Evolutionary conservation across 2,329 filamentous ascomycete species (phyloP).

Genomic region (Stemphylium beticola): DNA sequence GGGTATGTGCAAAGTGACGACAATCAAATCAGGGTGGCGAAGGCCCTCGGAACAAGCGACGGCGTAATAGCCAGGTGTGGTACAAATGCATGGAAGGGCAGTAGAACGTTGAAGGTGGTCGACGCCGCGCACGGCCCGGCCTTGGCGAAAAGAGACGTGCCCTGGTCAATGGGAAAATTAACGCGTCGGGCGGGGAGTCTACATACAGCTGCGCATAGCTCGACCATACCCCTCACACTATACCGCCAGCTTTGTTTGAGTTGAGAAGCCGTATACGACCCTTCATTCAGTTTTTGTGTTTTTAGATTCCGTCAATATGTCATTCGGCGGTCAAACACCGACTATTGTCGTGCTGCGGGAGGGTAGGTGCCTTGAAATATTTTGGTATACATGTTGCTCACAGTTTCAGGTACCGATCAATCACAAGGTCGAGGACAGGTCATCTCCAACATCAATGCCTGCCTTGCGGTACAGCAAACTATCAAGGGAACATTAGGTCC

Average conservation of each 20-base stretch:
- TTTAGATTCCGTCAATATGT: constrained; percentile 66
- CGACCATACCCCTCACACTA: constrained; percentile 19
- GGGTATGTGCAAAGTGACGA: constrained; percentile 4
- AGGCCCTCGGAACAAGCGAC: constrained; percentile 5
- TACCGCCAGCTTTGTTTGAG: constrained; percentile 3
- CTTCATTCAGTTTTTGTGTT: constrained; percentile 5
- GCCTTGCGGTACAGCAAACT: constrained; percentile 90
- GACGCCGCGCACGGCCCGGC: constrained; percentile 18
- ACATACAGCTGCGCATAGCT: constrained; percentile 33
- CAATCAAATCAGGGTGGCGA: constrained; percentile 21
- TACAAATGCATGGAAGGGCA: constrained; percentile 37
- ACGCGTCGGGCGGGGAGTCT: constrained; percentile 37
- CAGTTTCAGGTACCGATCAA: constrained; percentile 80
- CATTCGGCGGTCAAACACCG: constrained; percentile 95
- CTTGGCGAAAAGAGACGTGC: constrained; percentile 21
- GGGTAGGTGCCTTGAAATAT: constrained; percentile 65
- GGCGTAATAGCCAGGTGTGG: constrained; percentile 14
- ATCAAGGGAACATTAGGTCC: constrained; percentile 96
- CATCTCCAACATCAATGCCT: constrained; percentile 98
- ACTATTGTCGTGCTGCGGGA: constrained; percentile 98
- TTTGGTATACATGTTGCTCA: constrained; percentile 25
- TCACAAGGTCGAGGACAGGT: constrained; percentile 98
- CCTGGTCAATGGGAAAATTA: constrained; percentile 41
- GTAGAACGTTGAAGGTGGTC: constrained; percentile 26
- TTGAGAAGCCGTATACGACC: neutral